Evolutionary conservation across 371 early-diverging fungal species (phyloP).

Genomic region (Apophysomyces elegans): DNA sequence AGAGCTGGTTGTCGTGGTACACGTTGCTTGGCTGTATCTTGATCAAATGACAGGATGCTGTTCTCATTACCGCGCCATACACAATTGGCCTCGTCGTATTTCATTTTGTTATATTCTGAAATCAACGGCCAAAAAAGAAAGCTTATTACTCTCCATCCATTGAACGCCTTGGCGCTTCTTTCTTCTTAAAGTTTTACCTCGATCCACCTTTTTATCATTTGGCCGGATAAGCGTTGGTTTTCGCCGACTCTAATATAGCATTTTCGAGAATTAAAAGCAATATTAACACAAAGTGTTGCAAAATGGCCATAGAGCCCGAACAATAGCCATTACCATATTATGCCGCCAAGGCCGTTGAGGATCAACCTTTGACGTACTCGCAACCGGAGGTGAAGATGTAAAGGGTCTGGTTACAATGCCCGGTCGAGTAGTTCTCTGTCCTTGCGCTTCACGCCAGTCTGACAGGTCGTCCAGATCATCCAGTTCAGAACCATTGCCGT

Average conservation of each 20-base stretch:
- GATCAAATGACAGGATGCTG: constrained; percentile 24
- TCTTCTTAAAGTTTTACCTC: constrained; percentile 23
- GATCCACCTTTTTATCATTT: constrained; percentile 22
- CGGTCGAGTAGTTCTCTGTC: neutral
- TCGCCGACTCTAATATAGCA: constrained; percentile 20
- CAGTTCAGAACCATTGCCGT: constrained; percentile 34
- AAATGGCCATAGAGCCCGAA: no score
- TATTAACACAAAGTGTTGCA: neutral
- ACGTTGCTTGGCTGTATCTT: neutral
- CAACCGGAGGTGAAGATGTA: neutral
- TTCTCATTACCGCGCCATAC: constrained; percentile 47
- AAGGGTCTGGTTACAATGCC: neutral
- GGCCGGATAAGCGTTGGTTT: constrained; percentile 33
- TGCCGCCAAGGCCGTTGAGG: constrained; percentile 35
- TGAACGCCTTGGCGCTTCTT: no score
- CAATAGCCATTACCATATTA: constrained; percentile 25
- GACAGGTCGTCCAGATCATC: constrained; percentile 41
- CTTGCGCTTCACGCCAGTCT: constrained; percentile 21
- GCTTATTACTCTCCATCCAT: neutral
- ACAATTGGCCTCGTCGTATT: constrained; percentile 24
- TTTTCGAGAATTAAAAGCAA: neutral
- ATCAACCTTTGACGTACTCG: constrained; percentile 16
- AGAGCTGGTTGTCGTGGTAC: constrained; percentile 24
- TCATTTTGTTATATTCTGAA: constrained; percentile 40
- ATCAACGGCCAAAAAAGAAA: neutral